Evolutionary conservation across 495 filamentous ascomycete species (phyloP).

Genomic region (Xylaria telfairii): DNA sequence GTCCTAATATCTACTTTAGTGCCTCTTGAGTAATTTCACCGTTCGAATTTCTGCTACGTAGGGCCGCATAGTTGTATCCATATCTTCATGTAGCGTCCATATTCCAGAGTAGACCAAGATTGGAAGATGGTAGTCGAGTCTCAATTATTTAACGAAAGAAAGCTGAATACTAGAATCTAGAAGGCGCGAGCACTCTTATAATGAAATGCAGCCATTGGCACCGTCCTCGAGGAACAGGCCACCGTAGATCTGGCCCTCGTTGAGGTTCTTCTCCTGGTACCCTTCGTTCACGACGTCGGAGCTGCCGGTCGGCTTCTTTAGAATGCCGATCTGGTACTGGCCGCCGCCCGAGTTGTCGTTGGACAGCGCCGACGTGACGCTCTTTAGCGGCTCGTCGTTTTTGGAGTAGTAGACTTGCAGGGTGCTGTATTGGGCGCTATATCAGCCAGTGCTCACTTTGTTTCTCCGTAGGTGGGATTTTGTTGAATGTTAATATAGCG

Average conservation of each 20-base stretch:
- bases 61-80: no score
- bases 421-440: slow-evolving; percentile 44
- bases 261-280: slow-evolving; percentile 55
- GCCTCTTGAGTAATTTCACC: not conserved
- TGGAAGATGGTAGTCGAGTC: not conserved
- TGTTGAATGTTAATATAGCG: not conserved
- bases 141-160: no score
- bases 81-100: no score
- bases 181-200: slow-evolving; percentile 32
- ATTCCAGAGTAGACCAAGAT: not conserved
- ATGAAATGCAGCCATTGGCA: slow-evolving; percentile 48
- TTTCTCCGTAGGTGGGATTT: not conserved
- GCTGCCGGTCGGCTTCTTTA: slow-evolving; percentile 63
- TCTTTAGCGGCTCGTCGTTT: slow-evolving; percentile 51
- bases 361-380: slow-evolving; percentile 50
- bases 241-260: slow-evolving; percentile 62
- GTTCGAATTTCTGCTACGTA: not conserved
- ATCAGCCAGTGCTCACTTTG: not conserved
- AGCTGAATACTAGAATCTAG: not conserved
- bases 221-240: slow-evolving; percentile 63
- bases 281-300: slow-evolving; percentile 59
- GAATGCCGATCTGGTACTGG: slow-evolving; percentile 62
- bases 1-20: no score
- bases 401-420: slow-evolving; percentile 62
- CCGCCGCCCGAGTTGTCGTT: slow-evolving; percentile 62